Base-by-base conservation (phyloP, 495 filamentous ascomycete genomes). In the Aspergillus cavernicola region DNA sequence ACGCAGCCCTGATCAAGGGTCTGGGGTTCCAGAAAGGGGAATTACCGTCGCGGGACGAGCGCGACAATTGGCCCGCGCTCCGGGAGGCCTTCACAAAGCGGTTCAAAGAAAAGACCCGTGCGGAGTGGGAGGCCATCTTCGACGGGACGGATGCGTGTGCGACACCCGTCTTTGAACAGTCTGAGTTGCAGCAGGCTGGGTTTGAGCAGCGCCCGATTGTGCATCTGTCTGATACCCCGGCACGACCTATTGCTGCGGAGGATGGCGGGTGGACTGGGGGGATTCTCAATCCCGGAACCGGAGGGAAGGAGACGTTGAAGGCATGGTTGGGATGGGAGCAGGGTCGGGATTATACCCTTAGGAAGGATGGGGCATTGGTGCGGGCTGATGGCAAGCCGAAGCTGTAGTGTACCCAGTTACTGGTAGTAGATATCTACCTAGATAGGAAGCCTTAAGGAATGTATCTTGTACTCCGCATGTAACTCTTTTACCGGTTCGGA, bases 91-190 rank as follows among this genome's bases (percentile, higher is more conserved):
- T 95, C 62, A 76, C 80, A 26, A 62, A 62, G 15, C 71, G 66
- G 1, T 96, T 97, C 64, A 82, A 79, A 68, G 70, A 76, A 48
- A 95, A 86, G 69, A 89, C 86, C 10, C 77, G 92, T 19, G 62
- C 60, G 0, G 88, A 95, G 66, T 97, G 92, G 92, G 92, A 95
- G 68, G 58, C 47, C 6, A 67, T 95, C 3, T 97, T 96, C 66
- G 87, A 93, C 60, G 87, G 87, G 15, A 92, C 84, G 0, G 92
- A 97, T 75, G 91, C 92, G 8, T 97, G 92, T 66, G 90, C 87
- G 50, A 92, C 90, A 18, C 91, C 92, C 2, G 88, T 97, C 2
- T 67, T 95, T 44, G 84, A 82, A 37, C 86, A 87, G 60, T 56
- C 35, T 0, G 92, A 96, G 69, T 71, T 96, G 50, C 80, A 88